Evolutionary conservation across 2,329 filamentous ascomycete genomes (phyloP).

Genomic region (Aureobasidium sp.): DNA sequence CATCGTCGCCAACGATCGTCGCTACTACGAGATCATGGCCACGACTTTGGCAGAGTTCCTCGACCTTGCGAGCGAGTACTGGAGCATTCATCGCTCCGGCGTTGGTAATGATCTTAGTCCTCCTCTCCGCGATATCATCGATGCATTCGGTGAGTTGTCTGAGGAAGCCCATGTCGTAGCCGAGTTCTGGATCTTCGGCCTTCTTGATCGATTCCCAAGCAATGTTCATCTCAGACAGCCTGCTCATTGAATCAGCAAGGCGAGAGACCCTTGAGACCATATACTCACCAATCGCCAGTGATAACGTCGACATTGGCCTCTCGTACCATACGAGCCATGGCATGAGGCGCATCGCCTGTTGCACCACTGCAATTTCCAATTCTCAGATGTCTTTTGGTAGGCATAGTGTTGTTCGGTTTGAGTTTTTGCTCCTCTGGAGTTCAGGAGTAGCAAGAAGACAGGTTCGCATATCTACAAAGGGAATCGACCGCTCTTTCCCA

Average conservation of each 20-base stretch:
- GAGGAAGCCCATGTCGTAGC: conserved; percentile 41
- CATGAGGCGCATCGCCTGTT: conserved; percentile 13
- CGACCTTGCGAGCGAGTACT: conserved; percentile 42
- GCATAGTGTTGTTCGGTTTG: not conserved
- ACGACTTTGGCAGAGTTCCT: conserved; percentile 28
- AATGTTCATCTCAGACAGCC: conserved; percentile 18
- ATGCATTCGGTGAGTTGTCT: conserved; percentile 39
- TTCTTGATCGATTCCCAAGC: conserved; percentile 9
- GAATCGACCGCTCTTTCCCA: not conserved
- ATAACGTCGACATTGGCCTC: conserved; percentile 40
- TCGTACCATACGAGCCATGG: conserved; percentile 8
- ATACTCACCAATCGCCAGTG: conserved; percentile 48
- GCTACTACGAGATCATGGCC: conserved; percentile 41
- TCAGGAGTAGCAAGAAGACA: not conserved
- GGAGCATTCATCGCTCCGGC: conserved; percentile 51
- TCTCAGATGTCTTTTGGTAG: not conserved
- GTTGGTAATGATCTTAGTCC: conserved; percentile 51
- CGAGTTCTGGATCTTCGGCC: conserved; percentile 6
- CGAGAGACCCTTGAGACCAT: conserved; percentile 23
- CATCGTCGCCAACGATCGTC: conserved; percentile 44
- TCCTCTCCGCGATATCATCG: conserved; percentile 39
- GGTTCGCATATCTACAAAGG: not conserved
- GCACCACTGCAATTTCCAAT: conserved; percentile 7
- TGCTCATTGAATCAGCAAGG: not conserved
- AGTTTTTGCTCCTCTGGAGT: not conserved